A percentile compares a stretch with the other conserved stretches of the same genome.
phyloP scores from a whole-genome alignment of 2,329 filamentous ascomycete genomes.

The Fusarium camptoceras region DNA sequence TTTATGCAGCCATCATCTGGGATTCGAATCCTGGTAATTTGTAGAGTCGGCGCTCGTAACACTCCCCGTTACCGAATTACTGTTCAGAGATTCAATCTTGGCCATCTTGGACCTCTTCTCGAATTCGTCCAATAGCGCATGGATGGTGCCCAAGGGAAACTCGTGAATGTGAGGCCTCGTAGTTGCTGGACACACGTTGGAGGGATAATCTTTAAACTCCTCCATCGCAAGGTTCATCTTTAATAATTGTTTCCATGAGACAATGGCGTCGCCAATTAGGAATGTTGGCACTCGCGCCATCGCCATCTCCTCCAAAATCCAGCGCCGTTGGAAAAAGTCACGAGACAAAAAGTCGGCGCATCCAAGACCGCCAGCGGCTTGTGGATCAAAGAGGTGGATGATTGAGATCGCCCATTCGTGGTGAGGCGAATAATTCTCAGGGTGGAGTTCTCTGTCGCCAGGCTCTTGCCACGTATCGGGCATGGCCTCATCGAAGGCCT shows the following conservation, averaged over 20 bases:
- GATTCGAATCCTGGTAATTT: constrained; percentile 18
- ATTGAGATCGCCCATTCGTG: constrained; percentile 49
- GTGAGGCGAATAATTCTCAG: constrained; percentile 51
- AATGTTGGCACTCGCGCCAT: constrained; percentile 49
- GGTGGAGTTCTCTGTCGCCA: constrained; percentile 49
- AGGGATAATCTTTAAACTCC: constrained; percentile 51
- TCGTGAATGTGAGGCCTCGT: constrained; percentile 18
- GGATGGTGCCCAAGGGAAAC: constrained; percentile 32
- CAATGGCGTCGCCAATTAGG: constrained; percentile 52
- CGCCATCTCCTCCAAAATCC: constrained; percentile 54
- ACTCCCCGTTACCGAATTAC: constrained; percentile 16
- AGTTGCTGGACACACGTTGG: constrained; percentile 46
- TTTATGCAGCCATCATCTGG: not conserved
- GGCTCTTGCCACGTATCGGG: constrained; percentile 51
- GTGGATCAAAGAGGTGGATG: constrained; percentile 40
- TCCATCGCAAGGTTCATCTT: constrained; percentile 51
- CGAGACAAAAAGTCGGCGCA: constrained; percentile 48
- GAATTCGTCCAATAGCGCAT: constrained; percentile 37
- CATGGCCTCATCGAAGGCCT: constrained; percentile 48
- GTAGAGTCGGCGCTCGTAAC: constrained; percentile 23
- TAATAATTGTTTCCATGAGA: constrained; percentile 53
- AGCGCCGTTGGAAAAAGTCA: constrained; percentile 51
- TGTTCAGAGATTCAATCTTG: constrained; percentile 33
- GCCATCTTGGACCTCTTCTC: constrained; percentile 34
- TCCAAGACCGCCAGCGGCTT: constrained; percentile 42